These are phyloP conservation scores for Lactarius tabidus DNA, from an alignment of 768 basidiomycete species.

Conservation along the genomic window DNA sequence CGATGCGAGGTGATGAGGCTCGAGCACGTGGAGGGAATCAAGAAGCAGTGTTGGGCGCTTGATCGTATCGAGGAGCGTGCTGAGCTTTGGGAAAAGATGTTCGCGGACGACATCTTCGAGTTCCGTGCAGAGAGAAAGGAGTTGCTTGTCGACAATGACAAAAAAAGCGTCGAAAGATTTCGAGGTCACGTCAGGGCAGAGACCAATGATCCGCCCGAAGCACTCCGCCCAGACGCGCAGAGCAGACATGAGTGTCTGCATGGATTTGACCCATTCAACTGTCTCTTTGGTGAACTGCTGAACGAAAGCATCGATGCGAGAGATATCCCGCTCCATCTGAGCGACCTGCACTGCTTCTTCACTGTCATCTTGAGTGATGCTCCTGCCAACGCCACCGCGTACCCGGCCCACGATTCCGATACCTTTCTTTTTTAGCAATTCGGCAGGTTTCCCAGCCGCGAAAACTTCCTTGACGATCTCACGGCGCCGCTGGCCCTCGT, in stretches of 20 bases:
- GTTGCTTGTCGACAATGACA: constrained; percentile 48
- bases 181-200: constrained; percentile 26
- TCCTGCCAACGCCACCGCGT: constrained; percentile 53
- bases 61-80: constrained; percentile 54
- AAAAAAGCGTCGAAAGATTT: constrained; percentile 44
- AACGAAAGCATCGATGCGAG: constrained; percentile 11
- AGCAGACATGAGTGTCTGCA: constrained; percentile 6
- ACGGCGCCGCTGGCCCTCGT: constrained; percentile 71
- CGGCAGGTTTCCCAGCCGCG: constrained; percentile 28
- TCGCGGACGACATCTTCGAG: constrained; percentile 53
- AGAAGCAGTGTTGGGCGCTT: constrained; percentile 62
- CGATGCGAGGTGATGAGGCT: constrained; percentile 66
- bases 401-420: constrained; percentile 53
- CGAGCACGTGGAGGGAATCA: constrained; percentile 64
- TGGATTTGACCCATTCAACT: constrained; percentile 20
- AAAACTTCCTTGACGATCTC: constrained; percentile 80
- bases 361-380: constrained; percentile 41
- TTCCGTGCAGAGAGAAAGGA: constrained; percentile 49
- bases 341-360: constrained; percentile 22
- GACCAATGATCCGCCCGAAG: constrained; percentile 27
- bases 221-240: constrained; percentile 23
- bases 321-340: constrained; percentile 21
- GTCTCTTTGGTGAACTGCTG: constrained; percentile 20
- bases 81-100: constrained; percentile 53
- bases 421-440: constrained; percentile 33